phyloP scores from a whole-genome alignment of 768 basidiomycete genomes.

The Boletus rubropictus region DNA sequence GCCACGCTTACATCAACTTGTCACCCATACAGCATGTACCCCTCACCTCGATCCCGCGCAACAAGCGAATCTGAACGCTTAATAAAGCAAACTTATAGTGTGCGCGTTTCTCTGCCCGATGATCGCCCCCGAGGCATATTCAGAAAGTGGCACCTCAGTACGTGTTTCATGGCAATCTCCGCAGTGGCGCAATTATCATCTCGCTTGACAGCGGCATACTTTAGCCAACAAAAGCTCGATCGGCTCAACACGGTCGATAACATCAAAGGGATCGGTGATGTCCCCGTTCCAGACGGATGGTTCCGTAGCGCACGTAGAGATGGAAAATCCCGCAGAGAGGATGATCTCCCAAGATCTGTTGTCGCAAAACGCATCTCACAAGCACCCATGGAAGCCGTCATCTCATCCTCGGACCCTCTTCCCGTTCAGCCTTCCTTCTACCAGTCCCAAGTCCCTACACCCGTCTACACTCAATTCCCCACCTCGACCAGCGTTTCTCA shows the following conservation, averaged over 20 bases:
- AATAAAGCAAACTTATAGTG: conserved; percentile 53
- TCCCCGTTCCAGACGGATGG: conserved; percentile 67
- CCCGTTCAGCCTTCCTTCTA: conserved; percentile 19
- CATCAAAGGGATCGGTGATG: conserved; percentile 59
- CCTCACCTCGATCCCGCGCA: conserved; percentile 37
- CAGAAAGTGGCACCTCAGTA: conserved; percentile 51
- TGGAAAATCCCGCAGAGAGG: conserved; percentile 41
- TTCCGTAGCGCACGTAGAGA: conserved; percentile 73
- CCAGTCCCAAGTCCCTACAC: conserved; percentile 18
- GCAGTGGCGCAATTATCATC: conserved; percentile 11
- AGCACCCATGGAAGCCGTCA: conserved; percentile 28
- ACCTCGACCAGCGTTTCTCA: conserved; percentile 27
- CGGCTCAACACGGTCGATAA: conserved; percentile 66
- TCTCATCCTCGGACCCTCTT: conserved; percentile 16
- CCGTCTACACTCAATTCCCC: conserved; percentile 30
- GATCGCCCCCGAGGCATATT: conserved; percentile 38
- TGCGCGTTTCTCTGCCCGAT: conserved; percentile 42
- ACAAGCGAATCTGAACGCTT: conserved; percentile 38
- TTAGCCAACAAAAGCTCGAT: conserved; percentile 71
- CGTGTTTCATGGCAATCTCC: conserved; percentile 33
- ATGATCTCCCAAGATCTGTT: conserved; percentile 44
- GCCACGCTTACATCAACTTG: conserved; percentile 13
- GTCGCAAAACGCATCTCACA: conserved; percentile 34
- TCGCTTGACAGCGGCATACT: conserved; percentile 63
- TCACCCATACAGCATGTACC: conserved; percentile 29